Base-by-base conservation (phyloP, 768 basidiomycete species). In the Crassisporium funariophilum region DNA sequence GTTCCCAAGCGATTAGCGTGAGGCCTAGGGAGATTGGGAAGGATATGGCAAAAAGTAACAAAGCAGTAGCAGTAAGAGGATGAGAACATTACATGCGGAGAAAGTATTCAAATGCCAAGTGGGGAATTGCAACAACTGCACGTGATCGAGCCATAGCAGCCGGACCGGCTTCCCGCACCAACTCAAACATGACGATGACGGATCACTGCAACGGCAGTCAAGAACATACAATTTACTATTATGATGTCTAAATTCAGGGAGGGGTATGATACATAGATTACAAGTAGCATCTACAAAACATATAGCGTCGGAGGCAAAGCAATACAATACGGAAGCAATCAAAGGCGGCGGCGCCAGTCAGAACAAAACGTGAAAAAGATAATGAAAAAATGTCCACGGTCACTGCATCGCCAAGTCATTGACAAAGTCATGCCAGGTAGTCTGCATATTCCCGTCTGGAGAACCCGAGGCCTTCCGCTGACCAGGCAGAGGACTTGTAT, bases 361-460 rank as follows among this genome's bases (percentile, higher is more conserved):
- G n/a, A n/a, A n/a, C n/a, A n/a, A n/a, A n/a, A 29, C 13, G 27
- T 29, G 13, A 7, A 29, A 29, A 7, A 29, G 13, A 29, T 7
- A 7, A 7, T 29, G 7, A 29, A 7, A 29, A 7, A 41, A 3
- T 17, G n/a, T 17, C 21, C 25, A 11, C 20, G 22, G 20, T 40
- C 36, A 48, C 47, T 57, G 63, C 66, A 72, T 69, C 35, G 69
- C 63, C 47, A 77, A 59, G 13, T 65, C 69, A 21, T 69, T 69
- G 10, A 84, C 83, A 56, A 84, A 84, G 20, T 85, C 82, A 45
- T 80, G 72, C 83, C 83, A 85, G 4, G 78, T 80, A 10, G 76
- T 65, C 20, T 83, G 78, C 73, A 85, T 78, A 54, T 78, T 83
- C 19, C 65, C 72, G 47, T 83, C 82, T 0, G 83, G 83, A 0